phyloP scores from a whole-genome alignment of 352 stramenopile genomes.

The Pythium folliculosum region DNA sequence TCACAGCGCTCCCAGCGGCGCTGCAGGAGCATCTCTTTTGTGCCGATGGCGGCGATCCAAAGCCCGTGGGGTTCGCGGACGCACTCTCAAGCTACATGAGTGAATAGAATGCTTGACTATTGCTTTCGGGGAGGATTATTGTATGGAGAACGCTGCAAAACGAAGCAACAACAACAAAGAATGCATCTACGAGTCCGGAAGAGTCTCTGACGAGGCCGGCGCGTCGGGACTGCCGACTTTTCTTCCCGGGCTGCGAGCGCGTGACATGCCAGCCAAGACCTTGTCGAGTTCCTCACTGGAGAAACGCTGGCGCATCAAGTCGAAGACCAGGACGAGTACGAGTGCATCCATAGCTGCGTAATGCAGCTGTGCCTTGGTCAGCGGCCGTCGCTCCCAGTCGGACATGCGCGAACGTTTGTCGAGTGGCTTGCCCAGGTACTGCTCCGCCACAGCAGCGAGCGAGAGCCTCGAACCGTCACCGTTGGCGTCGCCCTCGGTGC shows the following conservation, averaged over 20 bases:
- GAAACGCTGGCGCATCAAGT: conserved; percentile 50
- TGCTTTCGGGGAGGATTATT: background rate
- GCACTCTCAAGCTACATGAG: conserved; percentile 80
- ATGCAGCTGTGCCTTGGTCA: conserved; percentile 62
- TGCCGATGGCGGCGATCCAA: conserved; percentile 28
- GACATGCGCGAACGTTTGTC: conserved; percentile 78
- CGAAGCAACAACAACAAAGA: conserved; percentile 16
- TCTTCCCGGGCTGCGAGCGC: background rate
- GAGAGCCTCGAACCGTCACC: conserved; percentile 35
- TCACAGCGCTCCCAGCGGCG: conserved; percentile 61
- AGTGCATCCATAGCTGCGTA: conserved; percentile 76
- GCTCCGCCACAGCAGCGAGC: conserved; percentile 49
- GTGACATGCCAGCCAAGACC: conserved; percentile 4
- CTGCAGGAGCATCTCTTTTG: conserved; percentile 81
- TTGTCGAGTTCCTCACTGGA: conserved; percentile 30
- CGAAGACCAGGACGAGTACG: conserved; percentile 63
- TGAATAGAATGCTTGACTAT: conserved; percentile 25
- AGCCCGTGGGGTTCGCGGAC: conserved; percentile 67
- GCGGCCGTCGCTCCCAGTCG: conserved; percentile 70
- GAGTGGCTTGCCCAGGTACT: conserved; percentile 63
- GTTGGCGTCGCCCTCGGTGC: background rate
- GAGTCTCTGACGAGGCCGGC: background rate
- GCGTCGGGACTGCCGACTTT: background rate
- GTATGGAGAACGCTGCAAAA: background rate
- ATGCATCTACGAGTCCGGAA: background rate